These are phyloP conservation scores for Paramecium caudatum DNA, from an alignment of 73 alveolate species.

Conservation along the genomic window DNA sequence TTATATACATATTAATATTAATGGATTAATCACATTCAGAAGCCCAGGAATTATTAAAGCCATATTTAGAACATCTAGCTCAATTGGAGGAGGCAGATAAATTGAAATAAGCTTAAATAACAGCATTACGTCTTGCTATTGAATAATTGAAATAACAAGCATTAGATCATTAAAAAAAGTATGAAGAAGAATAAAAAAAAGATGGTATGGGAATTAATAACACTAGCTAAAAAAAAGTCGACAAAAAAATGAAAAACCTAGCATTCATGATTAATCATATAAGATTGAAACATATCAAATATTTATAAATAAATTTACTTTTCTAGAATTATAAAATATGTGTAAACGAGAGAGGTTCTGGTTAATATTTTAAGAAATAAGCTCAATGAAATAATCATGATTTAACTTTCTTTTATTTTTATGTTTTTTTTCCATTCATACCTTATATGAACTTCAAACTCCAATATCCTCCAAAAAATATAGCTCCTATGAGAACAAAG, in stretches of 20 bases:
- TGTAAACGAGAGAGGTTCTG: no score
- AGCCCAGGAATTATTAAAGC: slow-evolving; percentile 23
- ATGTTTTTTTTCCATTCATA: background rate
- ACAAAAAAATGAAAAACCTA: no score
- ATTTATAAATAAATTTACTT: no score
- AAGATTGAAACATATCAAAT: no score
- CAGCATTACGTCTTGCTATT: slow-evolving; percentile 16
- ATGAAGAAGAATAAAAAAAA: slow-evolving; percentile 53
- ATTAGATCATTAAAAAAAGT: slow-evolving; percentile 33
- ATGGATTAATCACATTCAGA: slow-evolving; percentile 46
- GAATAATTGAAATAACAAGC: slow-evolving; percentile 4
- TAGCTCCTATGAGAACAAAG: background rate
- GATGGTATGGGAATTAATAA: no score
- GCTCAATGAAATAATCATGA: no score
- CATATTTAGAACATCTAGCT: slow-evolving; percentile 1
- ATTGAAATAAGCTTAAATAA: slow-evolving; percentile 56
- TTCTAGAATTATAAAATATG: no score
- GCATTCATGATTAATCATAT: no score
- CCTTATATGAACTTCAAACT: slow-evolving; percentile 13
- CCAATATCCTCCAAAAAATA: slow-evolving; percentile 47
- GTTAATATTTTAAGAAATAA: no score
- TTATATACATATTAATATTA: background rate
- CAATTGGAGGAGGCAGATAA: slow-evolving; percentile 53
- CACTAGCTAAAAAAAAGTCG: no score
- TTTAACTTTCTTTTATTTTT: background rate